phyloP scores from a whole-genome alignment of 768 basidiomycete genomes.

The Tricholoma saponaceum region DNA sequence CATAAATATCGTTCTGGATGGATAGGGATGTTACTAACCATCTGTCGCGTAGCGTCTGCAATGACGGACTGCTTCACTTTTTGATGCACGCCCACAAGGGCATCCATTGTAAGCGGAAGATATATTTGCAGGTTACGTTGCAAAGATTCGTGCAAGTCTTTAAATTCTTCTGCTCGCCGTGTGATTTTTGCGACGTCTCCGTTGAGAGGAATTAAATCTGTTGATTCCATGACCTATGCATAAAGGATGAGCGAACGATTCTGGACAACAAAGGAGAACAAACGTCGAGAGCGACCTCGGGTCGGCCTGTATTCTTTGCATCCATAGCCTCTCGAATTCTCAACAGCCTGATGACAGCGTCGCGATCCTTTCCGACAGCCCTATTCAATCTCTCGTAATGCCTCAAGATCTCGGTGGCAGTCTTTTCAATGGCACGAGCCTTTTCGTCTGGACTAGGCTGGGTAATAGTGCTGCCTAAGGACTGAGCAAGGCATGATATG shows the following conservation, averaged over 20 bases:
- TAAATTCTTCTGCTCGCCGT: slow-evolving; percentile 84
- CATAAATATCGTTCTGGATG: slow-evolving; percentile 11
- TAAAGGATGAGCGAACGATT: neutral
- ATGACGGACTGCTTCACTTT: slow-evolving; percentile 66
- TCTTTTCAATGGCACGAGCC: slow-evolving; percentile 62
- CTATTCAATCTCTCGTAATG: slow-evolving; percentile 77
- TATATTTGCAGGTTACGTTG: slow-evolving; percentile 89
- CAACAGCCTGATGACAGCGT: slow-evolving; percentile 71
- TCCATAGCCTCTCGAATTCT: slow-evolving; percentile 79
- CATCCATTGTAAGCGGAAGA: slow-evolving; percentile 89
- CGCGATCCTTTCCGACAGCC: slow-evolving; percentile 66
- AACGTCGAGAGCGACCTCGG: slow-evolving; percentile 82
- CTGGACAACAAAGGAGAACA: slow-evolving; percentile 21
- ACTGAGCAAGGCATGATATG: slow-evolving; percentile 80
- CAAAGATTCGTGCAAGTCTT: slow-evolving; percentile 78
- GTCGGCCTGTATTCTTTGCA: slow-evolving; percentile 64
- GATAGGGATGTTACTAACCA: slow-evolving; percentile 43
- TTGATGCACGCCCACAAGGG: slow-evolving; percentile 78
- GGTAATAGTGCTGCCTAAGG: slow-evolving; percentile 78
- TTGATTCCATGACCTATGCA: slow-evolving; percentile 77
- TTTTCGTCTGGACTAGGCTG: slow-evolving; percentile 62
- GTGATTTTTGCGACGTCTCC: slow-evolving; percentile 85
- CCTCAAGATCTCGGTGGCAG: slow-evolving; percentile 73
- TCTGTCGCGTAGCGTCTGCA: slow-evolving; percentile 72
- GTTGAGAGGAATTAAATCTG: slow-evolving; percentile 81